Evolutionary conservation across 2,329 filamentous ascomycete species (phyloP), one percentile per base, ranked within the genome.

Genomic region (Endocalyx cinctus): DNA sequence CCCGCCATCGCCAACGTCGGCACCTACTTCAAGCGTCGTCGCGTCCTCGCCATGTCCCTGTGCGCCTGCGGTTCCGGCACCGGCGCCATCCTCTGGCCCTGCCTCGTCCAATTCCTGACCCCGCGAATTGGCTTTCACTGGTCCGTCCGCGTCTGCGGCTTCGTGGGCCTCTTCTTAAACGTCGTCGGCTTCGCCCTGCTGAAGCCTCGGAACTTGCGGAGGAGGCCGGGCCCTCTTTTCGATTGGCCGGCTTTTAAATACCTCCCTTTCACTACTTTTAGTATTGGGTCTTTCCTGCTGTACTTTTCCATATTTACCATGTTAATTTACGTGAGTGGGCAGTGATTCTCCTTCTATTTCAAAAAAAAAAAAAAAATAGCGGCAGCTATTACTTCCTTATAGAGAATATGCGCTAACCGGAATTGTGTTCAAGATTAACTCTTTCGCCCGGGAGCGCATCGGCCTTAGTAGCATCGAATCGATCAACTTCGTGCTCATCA

Each of bases 21-120:
- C 34, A 2, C 64, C 5, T 81, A 80, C 42, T 84, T 84, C 50
- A 59, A 62, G 31, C 67, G 60, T 37, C 72, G 69, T 29, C 65
- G 75, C 10, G 67, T 71, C 1, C 59, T 80, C 5, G 80, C 79
- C 0, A 61, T 84, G 27, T 72, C 75, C 0, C 61, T 82, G 5
- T 67, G 72, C 20, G 73, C 78, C 0, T 71, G 70, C 1, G 82
- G 82, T 2, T 77, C 75, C 10, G 71, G 74, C 2, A 69, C 72
- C 0, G 81, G 81, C 1, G 78, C 79, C 3, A 59, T 84, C 4
- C 62, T 84, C 6, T 84, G 81, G 48, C 79, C 81, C 0, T 67
- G 72, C 2, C 63, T 73, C 3, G 63, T 75, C 5, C 65, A 71
- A 49, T 70, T 77, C 33, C 58, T 84, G 6, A 64, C 82, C 4